Evolutionary conservation across 768 basidiomycete genomes (phyloP).

Genomic region (Trametes maxima): DNA sequence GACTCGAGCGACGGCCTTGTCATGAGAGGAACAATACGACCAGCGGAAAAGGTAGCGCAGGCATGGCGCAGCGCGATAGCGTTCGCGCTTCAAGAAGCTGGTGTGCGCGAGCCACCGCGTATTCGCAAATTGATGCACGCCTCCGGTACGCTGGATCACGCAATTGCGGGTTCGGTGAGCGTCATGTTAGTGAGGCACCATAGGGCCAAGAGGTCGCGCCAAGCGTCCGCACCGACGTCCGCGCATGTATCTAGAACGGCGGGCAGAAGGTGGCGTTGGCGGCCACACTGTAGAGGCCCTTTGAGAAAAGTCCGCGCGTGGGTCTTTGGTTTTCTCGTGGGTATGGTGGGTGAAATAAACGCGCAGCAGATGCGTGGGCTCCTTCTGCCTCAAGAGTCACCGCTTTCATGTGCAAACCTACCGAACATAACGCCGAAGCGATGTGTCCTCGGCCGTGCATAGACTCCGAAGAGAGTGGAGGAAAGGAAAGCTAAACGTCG

Average conservation of each 20-base stretch:
- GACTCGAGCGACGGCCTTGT: constrained; percentile 1
- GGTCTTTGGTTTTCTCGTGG: too few species aligned
- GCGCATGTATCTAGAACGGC: not conserved
- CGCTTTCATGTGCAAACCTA: too few species aligned
- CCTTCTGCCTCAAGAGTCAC: too few species aligned
- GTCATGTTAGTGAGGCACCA: not conserved
- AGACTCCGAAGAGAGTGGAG: too few species aligned
- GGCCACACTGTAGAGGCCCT: not conserved
- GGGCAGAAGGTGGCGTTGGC: not conserved
- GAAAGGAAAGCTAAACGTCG: too few species aligned
- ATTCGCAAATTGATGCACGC: constrained; percentile 16
- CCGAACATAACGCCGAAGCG: too few species aligned
- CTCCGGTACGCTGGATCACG: constrained; percentile 8
- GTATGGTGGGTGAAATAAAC: too few species aligned
- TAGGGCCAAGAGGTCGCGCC: not conserved
- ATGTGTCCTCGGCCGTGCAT: too few species aligned
- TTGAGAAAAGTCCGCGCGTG: too few species aligned
- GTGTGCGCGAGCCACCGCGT: constrained; percentile 9
- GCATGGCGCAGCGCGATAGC: not conserved
- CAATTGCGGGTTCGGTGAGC: constrained; percentile 6
- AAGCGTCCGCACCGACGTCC: not conserved
- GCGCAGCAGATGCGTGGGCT: too few species aligned
- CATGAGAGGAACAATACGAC: not conserved
- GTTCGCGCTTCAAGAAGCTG: not conserved
- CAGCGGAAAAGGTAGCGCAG: not conserved